Evolutionary conservation across 371 early-diverging fungal species (phyloP).

Genomic region (Vairimorpha ceranae): DNA sequence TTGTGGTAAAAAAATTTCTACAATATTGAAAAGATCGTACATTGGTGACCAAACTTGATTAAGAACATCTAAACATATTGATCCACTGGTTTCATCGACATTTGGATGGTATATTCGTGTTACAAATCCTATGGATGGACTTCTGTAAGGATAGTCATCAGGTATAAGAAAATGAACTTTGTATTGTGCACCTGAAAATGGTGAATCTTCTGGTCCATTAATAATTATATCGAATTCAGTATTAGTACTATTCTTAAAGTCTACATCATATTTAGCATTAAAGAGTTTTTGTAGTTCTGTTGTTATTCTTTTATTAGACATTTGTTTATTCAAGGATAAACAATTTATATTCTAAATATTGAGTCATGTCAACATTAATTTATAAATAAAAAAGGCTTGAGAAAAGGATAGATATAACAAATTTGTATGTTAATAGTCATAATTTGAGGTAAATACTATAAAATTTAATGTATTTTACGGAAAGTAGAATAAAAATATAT

Average conservation of each 20-base stretch:
- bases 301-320: constrained; percentile 42
- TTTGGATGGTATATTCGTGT: constrained; percentile 98
- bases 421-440: background rate
- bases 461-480: too few species aligned
- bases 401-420: background rate
- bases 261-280: constrained; percentile 51
- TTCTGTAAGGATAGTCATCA: constrained; percentile 95
- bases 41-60: constrained; percentile 96
- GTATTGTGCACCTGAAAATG: constrained; percentile 85
- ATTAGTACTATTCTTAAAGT: constrained; percentile 21
- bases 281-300: constrained; percentile 54
- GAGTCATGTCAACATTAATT: too few species aligned
- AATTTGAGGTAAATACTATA: too few species aligned
- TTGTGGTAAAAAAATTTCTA: constrained; percentile 93
- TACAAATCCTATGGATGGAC: constrained; percentile 94
- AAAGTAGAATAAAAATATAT: too few species aligned
- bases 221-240: constrained; percentile 54
- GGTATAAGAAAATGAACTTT: constrained; percentile 92
- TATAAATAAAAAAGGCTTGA: background rate
- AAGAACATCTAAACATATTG: constrained; percentile 95
- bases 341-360: too few species aligned
- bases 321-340: constrained; percentile 29
- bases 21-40: constrained; percentile 86
- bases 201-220: constrained; percentile 65
- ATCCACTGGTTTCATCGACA: constrained; percentile 95